These are phyloP conservation scores for Ochetophila trinervis DNA, from an alignment of 306 rosid species.

Conservation along the genomic window DNA sequence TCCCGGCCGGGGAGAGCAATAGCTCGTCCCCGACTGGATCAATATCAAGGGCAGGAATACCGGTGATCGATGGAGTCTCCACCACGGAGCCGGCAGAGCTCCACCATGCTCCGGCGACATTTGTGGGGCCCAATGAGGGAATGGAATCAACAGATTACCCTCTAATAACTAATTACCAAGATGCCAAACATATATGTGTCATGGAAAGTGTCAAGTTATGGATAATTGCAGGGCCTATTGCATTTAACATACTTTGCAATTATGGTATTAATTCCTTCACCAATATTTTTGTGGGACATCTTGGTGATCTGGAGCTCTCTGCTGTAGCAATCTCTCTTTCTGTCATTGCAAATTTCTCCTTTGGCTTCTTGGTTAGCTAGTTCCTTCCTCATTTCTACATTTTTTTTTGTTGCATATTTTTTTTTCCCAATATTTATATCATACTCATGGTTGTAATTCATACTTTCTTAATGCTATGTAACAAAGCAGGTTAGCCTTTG, in stretches of 20 bases:
- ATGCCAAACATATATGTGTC: conserved; percentile 28
- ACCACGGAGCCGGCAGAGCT: conserved; percentile 34
- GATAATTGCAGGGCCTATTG: conserved; percentile 75
- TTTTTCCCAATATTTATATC: neutral
- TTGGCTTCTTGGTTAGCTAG: conserved; percentile 82
- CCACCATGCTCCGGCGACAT: conserved; percentile 46
- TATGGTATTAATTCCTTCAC: conserved; percentile 79
- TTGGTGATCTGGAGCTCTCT: conserved; percentile 76
- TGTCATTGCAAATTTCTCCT: conserved; percentile 72
- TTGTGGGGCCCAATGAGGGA: conserved; percentile 39
- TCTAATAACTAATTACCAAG: conserved; percentile 15
- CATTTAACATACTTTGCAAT: conserved; percentile 70
- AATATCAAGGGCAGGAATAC: conserved; percentile 10
- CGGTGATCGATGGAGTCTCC: neutral
- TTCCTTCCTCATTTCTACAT: neutral
- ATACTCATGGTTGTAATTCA: neutral
- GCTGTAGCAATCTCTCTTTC: conserved; percentile 75
- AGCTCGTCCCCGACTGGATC: conserved; percentile 33
- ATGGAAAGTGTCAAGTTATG: conserved; percentile 56
- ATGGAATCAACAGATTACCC: conserved; percentile 28
- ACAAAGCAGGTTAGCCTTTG: too few species aligned
- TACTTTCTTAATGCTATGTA: too few species aligned
- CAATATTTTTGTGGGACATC: conserved; percentile 70
- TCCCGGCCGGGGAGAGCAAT: conserved; percentile 32
- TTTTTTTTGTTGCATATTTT: neutral